phyloP scores from a whole-genome alignment of 2,329 filamentous ascomycete species.

The Colletotrichum orchidophilum region DNA sequence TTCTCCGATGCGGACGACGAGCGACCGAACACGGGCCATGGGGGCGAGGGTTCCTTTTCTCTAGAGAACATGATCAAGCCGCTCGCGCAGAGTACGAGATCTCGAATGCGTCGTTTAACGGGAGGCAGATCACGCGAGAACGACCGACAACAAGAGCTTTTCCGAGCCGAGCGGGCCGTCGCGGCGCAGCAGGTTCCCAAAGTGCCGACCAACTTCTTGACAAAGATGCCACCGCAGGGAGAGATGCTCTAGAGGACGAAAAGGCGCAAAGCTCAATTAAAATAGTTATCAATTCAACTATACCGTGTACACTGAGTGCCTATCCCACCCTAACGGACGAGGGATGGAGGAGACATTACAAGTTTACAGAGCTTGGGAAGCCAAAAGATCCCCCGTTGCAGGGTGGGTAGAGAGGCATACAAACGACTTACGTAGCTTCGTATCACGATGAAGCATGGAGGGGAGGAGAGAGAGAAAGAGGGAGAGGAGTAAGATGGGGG shows the following conservation, averaged over 20 bases:
- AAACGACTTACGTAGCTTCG: constrained; percentile 24
- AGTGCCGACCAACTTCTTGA: constrained; percentile 46
- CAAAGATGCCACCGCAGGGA: constrained; percentile 45
- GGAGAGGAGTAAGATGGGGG: not conserved
- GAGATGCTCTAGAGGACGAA: constrained; percentile 44
- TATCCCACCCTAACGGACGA: no score
- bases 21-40: constrained; percentile 49
- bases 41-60: constrained; percentile 61
- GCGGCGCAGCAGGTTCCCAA: constrained; percentile 54
- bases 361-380: not conserved
- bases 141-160: constrained; percentile 46
- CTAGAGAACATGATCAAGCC: constrained; percentile 71
- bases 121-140: constrained; percentile 58
- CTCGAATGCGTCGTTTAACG: constrained; percentile 69
- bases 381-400: not conserved
- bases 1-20: constrained; percentile 82
- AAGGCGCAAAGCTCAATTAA: not conserved
- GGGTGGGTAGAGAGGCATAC: constrained; percentile 14
- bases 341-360: not conserved
- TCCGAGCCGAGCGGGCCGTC: constrained; percentile 44
- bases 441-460: constrained; percentile 22
- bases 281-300: not conserved
- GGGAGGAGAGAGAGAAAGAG: constrained; percentile 14
- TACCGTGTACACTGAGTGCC: not conserved
- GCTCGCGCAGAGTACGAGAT: constrained; percentile 64